Conservation (phyloP, 495 filamentous ascomycete genomes). For the Aspergillus baeticus region DNA sequence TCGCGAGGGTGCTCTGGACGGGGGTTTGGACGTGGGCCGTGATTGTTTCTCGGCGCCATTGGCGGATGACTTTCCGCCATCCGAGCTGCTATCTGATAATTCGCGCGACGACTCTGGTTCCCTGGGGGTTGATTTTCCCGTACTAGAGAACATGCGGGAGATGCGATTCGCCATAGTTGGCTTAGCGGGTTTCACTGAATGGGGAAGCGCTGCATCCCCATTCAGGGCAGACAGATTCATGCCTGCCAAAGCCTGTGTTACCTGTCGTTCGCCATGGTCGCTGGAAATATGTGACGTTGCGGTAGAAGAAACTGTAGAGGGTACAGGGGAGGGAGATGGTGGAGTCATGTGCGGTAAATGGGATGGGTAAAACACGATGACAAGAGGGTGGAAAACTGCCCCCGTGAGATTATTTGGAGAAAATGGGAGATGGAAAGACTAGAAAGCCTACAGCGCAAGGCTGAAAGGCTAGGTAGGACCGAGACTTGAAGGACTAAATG, state of each 20-base stretch:
- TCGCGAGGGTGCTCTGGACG: constrained; percentile 40
- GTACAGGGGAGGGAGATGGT: constrained; percentile 42
- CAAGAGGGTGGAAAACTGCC: constrained; percentile 12
- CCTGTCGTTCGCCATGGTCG: constrained; percentile 46
- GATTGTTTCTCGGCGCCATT: constrained; percentile 35
- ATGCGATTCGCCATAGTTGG: constrained; percentile 57
- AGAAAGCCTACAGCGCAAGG: constrained; percentile 24
- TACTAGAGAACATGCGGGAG: constrained; percentile 59
- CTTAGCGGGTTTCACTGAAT: constrained; percentile 40
- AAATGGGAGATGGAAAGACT: background rate
- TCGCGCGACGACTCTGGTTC: constrained; percentile 35
- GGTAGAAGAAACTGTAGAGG: constrained; percentile 46
- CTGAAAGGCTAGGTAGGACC: constrained; percentile 20
- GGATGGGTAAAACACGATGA: constrained; percentile 15
- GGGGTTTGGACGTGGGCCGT: constrained; percentile 34
- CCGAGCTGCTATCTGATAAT: constrained; percentile 42
- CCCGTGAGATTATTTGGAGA: constrained; percentile 14
- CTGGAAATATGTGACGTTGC: constrained; percentile 40
- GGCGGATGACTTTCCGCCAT: constrained; percentile 31
- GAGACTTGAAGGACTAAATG: constrained; percentile 3
- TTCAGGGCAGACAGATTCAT: constrained; percentile 42
- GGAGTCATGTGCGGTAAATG: constrained; percentile 49
- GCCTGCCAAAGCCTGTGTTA: constrained; percentile 48
- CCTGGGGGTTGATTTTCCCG: constrained; percentile 33
- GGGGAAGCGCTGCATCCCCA: constrained; percentile 33